Conservation (phyloP, 192 early-diverging fungal species). For the Podila horticola region DNA sequence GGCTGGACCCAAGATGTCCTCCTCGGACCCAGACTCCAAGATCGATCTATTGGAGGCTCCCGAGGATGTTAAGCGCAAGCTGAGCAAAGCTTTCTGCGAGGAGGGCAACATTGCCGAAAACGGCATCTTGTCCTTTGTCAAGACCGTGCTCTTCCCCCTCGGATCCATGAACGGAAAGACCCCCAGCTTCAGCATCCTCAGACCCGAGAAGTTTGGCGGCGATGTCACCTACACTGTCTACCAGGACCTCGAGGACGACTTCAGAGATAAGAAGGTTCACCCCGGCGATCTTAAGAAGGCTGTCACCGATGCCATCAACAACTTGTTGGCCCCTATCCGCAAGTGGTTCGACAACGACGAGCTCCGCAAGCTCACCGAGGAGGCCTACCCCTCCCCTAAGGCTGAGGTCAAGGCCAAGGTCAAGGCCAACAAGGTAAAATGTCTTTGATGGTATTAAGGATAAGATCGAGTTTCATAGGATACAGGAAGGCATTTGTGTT, state of each 20-base stretch:
- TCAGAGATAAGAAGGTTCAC: slow-evolving; percentile 87
- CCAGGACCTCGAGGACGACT: slow-evolving; percentile 85
- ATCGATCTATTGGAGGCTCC: slow-evolving; percentile 93
- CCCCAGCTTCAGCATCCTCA: slow-evolving; percentile 71
- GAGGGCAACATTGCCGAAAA: slow-evolving; percentile 93
- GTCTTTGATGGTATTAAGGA: not conserved
- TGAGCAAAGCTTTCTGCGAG: slow-evolving; percentile 97
- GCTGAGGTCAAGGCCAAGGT: slow-evolving; percentile 58
- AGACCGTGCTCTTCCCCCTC: slow-evolving; percentile 91
- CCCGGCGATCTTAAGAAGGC: slow-evolving; percentile 95
- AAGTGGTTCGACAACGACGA: slow-evolving; percentile 74
- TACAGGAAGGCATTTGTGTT: not conserved
- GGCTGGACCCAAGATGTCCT: slow-evolving; percentile 94
- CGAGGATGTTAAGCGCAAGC: slow-evolving; percentile 83
- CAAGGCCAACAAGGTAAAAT: slow-evolving; percentile 62
- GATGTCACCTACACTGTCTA: slow-evolving; percentile 77
- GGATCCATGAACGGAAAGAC: slow-evolving; percentile 69
- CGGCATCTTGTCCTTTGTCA: slow-evolving; percentile 91
- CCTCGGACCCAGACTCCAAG: slow-evolving; percentile 97
- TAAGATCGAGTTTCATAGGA: too few species aligned
- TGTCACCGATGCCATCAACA: slow-evolving; percentile 85
- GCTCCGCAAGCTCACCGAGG: slow-evolving; percentile 73
- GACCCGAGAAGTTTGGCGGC: slow-evolving; percentile 94
- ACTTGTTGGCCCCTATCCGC: slow-evolving; percentile 88
- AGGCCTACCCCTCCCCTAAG: slow-evolving; percentile 85